phyloP scores from a whole-genome alignment of 495 filamentous ascomycete species.

The Penicillium canescens region DNA sequence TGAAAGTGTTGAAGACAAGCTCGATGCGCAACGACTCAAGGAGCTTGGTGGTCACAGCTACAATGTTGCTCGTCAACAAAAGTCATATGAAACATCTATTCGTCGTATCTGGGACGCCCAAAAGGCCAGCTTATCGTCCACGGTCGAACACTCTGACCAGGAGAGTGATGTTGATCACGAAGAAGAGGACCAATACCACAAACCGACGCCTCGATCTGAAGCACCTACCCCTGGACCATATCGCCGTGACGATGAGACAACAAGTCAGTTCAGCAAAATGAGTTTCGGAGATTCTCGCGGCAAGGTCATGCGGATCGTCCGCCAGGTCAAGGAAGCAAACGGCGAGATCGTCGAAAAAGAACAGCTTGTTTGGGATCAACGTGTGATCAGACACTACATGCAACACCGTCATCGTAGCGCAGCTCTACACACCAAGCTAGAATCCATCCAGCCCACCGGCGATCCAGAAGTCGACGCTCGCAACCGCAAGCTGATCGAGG shows the following conservation, averaged over 20 bases:
- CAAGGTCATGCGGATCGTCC: slow-evolving; percentile 75
- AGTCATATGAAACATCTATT: slow-evolving; percentile 84
- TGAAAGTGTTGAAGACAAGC: slow-evolving; percentile 82
- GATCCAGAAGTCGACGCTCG: slow-evolving; percentile 69
- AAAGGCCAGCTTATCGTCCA: slow-evolving; percentile 70
- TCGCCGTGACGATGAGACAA: slow-evolving; percentile 72
- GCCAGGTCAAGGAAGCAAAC: slow-evolving; percentile 59
- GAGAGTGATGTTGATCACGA: slow-evolving; percentile 70
- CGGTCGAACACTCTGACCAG: slow-evolving; percentile 58
- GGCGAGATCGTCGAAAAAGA: slow-evolving; percentile 61
- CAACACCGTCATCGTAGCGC: slow-evolving; percentile 55
- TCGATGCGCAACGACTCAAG: slow-evolving; percentile 78
- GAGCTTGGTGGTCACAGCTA: slow-evolving; percentile 94
- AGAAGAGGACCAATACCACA: slow-evolving; percentile 62
- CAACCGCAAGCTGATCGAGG: slow-evolving; percentile 61
- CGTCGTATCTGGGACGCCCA: slow-evolving; percentile 88
- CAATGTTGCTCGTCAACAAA: slow-evolving; percentile 91
- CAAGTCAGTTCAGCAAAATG: slow-evolving; percentile 80
- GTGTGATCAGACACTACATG: slow-evolving; percentile 69
- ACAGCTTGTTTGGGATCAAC: slow-evolving; percentile 68
- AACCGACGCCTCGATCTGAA: slow-evolving; percentile 63
- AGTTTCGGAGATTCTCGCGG: slow-evolving; percentile 68
- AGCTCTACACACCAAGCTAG: slow-evolving; percentile 66
- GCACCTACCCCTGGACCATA: slow-evolving; percentile 55
- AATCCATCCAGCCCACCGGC: slow-evolving; percentile 68